Evolutionary conservation across 257 asterid species (phyloP), one percentile per base, ranked within the genome.

Genomic region (Solanum tacnaense): DNA sequence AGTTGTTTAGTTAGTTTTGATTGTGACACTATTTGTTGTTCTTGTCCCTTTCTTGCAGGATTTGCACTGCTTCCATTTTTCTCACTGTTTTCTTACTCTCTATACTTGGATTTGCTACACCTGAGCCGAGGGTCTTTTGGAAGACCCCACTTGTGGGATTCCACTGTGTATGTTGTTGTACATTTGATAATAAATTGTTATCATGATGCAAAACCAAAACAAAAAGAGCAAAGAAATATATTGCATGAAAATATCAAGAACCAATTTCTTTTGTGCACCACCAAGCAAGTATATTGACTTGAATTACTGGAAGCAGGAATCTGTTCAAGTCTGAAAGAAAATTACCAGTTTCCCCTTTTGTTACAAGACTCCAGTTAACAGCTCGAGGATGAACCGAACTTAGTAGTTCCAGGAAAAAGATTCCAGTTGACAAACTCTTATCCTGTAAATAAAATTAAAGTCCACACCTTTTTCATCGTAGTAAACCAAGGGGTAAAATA

Each of bases 311-410:
- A 79, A 79, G 67, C 12, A 10, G 16, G 67, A 79, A 79, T 65
- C 38, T 44, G 67, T 79, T 44, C 3, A 36, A 36, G 52, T 36
- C 67, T 44, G 25, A 44, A 44, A 79, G 85, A 79, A 27, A 44
- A 44, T 79, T 92, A 93, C 98, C 98, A 39, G 94, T 93, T 88
- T 88, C 92, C 9, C 96, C 96, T 67, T 92, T 92, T 29, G 97
- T 94, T 68, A 94, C 96, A 31, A 94, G 93, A 91, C 92, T 90
- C 96, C 95, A 93, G 88, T 92, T 93, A 46, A 94, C 94, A 70
- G 92, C 96, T 87, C 96, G 93, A 41, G 96, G 92, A 92, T 94
- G 94, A 92, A 93, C 97, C 4, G 90, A 88, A 78, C 93, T 91
- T 39, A 94, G 91, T 58, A 94, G 94, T 83, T 93, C 93, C 56